phyloP scores from a whole-genome alignment of 371 early-diverging fungal species.

The Mucor indicus region DNA sequence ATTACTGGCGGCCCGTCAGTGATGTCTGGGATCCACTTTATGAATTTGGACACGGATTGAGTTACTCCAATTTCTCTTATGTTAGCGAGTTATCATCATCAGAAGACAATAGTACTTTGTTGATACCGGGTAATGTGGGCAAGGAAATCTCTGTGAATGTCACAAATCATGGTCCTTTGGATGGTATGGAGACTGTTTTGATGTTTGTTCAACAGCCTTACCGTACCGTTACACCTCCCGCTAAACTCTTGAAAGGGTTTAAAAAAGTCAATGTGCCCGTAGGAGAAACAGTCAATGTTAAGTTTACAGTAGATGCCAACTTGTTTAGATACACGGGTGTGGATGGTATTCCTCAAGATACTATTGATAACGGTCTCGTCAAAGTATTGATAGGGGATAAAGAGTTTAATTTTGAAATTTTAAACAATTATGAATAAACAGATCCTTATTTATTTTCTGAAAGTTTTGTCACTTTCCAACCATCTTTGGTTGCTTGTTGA shows the following conservation, averaged over 20 bases:
- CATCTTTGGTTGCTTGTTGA: too few species aligned
- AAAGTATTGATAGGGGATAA: slow-evolving; percentile 27
- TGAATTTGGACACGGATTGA: slow-evolving; percentile 62
- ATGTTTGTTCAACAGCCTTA: slow-evolving; percentile 62
- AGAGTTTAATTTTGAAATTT: slow-evolving; percentile 19
- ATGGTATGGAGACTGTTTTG: slow-evolving; percentile 58
- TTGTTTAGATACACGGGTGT: slow-evolving; percentile 37
- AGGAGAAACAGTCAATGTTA: slow-evolving; percentile 39
- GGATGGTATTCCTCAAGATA: slow-evolving; percentile 17
- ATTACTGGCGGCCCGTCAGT: slow-evolving; percentile 30
- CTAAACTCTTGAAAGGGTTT: slow-evolving; percentile 48
- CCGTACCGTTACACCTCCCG: slow-evolving; percentile 37
- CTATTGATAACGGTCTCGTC: slow-evolving; percentile 29
- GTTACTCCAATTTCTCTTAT: slow-evolving; percentile 56
- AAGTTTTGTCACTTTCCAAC: too few species aligned
- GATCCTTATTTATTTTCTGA: neutral
- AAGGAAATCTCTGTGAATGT: slow-evolving; percentile 35
- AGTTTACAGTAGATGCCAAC: slow-evolving; percentile 38
- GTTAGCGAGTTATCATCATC: too few species aligned
- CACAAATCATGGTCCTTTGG: slow-evolving; percentile 48
- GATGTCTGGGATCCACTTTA: slow-evolving; percentile 50
- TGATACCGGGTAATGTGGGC: slow-evolving; percentile 14
- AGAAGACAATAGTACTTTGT: slow-evolving; percentile 24
- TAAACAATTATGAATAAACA: neutral
- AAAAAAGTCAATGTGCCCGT: slow-evolving; percentile 46